phyloP scores from a whole-genome alignment of 805 yeast genomes.

The Wickerhamomyces tratensis region DNA sequence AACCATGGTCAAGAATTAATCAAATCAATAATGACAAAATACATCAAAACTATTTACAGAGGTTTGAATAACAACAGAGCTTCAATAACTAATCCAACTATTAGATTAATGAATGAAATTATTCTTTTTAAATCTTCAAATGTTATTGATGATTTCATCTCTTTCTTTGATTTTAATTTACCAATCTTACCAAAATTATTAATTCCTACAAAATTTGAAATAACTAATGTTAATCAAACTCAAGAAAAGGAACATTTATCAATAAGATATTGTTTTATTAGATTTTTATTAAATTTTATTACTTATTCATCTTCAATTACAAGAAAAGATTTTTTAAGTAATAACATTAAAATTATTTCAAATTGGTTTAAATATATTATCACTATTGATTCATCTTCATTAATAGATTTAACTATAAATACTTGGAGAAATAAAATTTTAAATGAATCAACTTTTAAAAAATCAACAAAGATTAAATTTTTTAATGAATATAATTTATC shows the following conservation, averaged over 20 bases:
- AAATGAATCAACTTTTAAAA: constrained; percentile 50
- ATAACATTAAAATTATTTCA: constrained; percentile 47
- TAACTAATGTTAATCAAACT: constrained; percentile 24
- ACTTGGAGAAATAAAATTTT: constrained; percentile 43
- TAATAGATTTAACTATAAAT: constrained; percentile 30
- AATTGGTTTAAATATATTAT: constrained; percentile 59
- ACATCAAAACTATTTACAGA: constrained; percentile 58
- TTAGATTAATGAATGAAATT: constrained; percentile 46
- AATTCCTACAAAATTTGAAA: constrained; percentile 39
- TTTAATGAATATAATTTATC: constrained; percentile 69
- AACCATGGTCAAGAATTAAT: constrained; percentile 29
- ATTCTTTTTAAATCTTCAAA: constrained; percentile 39
- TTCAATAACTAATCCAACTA: constrained; percentile 47
- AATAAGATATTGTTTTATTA: constrained; percentile 50
- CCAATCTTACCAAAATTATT: constrained; percentile 53
- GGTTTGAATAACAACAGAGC: constrained; percentile 52
- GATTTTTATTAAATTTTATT: constrained; percentile 50
- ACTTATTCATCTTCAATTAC: constrained; percentile 38
- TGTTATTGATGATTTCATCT: constrained; percentile 46
- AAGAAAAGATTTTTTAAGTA: constrained; percentile 54
- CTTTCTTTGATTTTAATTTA: constrained; percentile 58
- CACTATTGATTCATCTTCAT: constrained; percentile 39
- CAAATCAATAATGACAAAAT: constrained; percentile 41
- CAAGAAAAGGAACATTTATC: constrained; percentile 28
- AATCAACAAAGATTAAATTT: constrained; percentile 61